Conservation (phyloP, 2,329 filamentous ascomycete species). For the Aurifilum marmelostoma region DNA sequence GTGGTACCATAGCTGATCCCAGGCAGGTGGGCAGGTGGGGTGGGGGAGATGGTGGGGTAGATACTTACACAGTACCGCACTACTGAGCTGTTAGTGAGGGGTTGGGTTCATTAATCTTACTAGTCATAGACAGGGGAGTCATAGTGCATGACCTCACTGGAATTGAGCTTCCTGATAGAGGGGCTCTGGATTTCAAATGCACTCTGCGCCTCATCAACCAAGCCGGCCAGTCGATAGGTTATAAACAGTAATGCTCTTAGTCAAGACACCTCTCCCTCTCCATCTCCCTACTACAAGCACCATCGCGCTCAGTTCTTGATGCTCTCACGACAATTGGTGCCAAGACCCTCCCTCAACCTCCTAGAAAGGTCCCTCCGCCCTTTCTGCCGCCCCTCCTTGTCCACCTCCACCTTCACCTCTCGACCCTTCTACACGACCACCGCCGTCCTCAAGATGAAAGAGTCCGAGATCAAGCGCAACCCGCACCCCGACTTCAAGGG, state of each 20-base stretch:
- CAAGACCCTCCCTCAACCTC: neutral
- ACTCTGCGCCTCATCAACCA: neutral
- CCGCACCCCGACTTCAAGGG: slow-evolving; percentile 76
- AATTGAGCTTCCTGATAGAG: neutral
- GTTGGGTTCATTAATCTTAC: neutral
- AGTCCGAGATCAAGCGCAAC: slow-evolving; percentile 58
- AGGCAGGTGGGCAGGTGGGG: too few species aligned
- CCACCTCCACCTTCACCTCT: neutral
- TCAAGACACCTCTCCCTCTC: neutral
- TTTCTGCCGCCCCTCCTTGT: neutral
- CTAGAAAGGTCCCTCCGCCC: too few species aligned
- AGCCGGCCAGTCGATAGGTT: too few species aligned
- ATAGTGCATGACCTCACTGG: slow-evolving; percentile 7
- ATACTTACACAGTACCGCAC: neutral
- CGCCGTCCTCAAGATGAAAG: slow-evolving; percentile 36
- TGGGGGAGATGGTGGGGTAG: neutral
- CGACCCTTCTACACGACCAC: slow-evolving; percentile 28
- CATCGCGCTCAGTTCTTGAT: neutral
- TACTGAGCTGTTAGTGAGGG: neutral
- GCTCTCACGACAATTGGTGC: neutral
- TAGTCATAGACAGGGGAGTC: neutral
- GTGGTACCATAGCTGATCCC: too few species aligned
- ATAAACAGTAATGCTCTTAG: neutral
- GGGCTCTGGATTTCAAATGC: neutral
- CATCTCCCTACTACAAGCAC: neutral